Conservation (phyloP, 164 flowering plant species). For the grape (Vitis vinifera) region ASM3070453v1 NC_081810.1:1506501-1507000, state of each 20-base stretch:
- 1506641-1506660: neutral
- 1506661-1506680: neutral
- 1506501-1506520: constrained; percentile 9
- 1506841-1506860: neutral
- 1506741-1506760: too few species aligned
- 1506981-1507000: neutral
- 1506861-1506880: neutral
- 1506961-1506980: too few species aligned
- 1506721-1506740: too few species aligned
- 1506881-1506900: neutral
- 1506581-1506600: constrained; percentile 16
- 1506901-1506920: neutral
- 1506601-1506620: constrained; percentile 28
- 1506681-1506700: too few species aligned
- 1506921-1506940: too few species aligned
- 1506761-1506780: too few species aligned
- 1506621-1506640: constrained; percentile 1
- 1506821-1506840: too few species aligned
- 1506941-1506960: too few species aligned
- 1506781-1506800: too few species aligned
- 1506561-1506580: constrained; percentile 12
- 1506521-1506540: constrained; percentile 13
- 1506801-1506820: too few species aligned
- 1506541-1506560: constrained; percentile 18
- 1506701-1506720: too few species aligned